These are phyloP conservation scores for Sanghuangporus baumii DNA, from an alignment of 1,284 basidiomycete species.

Conservation along the genomic window DNA sequence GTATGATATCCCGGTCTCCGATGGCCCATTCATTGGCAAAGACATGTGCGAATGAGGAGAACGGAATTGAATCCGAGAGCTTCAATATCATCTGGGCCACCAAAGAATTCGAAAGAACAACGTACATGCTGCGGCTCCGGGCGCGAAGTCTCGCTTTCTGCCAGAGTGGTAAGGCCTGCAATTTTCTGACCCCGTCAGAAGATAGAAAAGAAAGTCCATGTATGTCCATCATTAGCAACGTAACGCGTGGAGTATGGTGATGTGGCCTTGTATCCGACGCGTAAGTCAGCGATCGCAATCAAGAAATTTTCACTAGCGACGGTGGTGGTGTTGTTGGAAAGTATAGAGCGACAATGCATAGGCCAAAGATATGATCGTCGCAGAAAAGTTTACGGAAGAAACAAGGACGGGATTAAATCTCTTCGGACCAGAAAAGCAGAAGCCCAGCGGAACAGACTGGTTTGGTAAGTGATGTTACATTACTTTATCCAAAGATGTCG, in stretches of 20 bases:
- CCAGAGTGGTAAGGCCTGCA: conserved; percentile 10
- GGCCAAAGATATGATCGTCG: conserved; percentile 17
- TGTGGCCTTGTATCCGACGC: conserved; percentile 9
- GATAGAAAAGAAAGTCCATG: conserved; percentile 16
- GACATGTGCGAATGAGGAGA: conserved; percentile 8
- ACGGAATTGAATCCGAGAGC: conserved; percentile 10
- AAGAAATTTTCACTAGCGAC: conserved; percentile 14
- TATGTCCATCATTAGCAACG: conserved; percentile 8
- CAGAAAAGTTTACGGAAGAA: conserved; percentile 9
- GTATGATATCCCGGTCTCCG: conserved; percentile 16
- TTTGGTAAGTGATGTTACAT: conserved; percentile 16
- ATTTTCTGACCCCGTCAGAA: conserved; percentile 9
- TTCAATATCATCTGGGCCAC: conserved; percentile 8
- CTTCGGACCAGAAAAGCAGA: conserved; percentile 5
- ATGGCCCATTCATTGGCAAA: conserved; percentile 17
- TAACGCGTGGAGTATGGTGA: conserved; percentile 1
- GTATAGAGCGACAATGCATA: conserved; percentile 13
- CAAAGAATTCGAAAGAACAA: conserved; percentile 12
- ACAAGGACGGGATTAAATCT: conserved; percentile 12
- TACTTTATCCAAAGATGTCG: conserved; percentile 2
- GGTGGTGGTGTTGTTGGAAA: conserved; percentile 3
- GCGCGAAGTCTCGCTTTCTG: conserved; percentile 11
- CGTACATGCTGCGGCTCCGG: conserved; percentile 10
- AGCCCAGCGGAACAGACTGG: conserved; percentile 3
- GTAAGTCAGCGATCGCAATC: conserved; percentile 4